These are phyloP conservation scores for Leccinum uliginosum DNA, from an alignment of 768 basidiomycete species.

Conservation along the genomic window DNA sequence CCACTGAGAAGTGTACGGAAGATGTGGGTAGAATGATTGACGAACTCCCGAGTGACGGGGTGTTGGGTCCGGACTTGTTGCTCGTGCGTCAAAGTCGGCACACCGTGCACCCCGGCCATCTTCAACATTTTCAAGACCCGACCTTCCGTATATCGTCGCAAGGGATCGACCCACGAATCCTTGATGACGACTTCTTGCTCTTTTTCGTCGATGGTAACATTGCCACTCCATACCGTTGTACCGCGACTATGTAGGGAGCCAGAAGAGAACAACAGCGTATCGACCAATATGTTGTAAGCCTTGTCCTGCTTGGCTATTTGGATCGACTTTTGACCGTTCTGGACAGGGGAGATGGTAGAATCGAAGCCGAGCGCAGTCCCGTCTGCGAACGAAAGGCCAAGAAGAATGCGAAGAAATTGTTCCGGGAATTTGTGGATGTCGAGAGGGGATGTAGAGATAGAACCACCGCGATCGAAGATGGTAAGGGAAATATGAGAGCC, in stretches of 20 bases:
- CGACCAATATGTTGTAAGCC: background rate
- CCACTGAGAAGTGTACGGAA: no score
- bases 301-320: background rate
- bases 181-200: background rate
- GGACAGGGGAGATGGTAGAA: background rate
- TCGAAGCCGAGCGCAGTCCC: background rate
- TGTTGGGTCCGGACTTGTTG: background rate
- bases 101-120: background rate
- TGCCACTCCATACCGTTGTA: background rate
- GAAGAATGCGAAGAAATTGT: background rate
- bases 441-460: slow-evolving; percentile 1
- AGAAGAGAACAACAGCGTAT: background rate
- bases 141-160: background rate
- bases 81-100: background rate
- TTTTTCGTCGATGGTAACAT: background rate
- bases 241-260: background rate
- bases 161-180: background rate
- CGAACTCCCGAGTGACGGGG: no score
- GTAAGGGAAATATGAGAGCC: background rate
- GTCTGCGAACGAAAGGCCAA: background rate
- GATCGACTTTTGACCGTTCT: background rate
- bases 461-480: background rate
- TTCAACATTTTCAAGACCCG: background rate
- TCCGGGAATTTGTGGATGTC: slow-evolving; percentile 1
- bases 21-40: no score